A percentile compares a stretch with the other conserved stretches of the same genome.
Evolutionary conservation across 2,329 filamentous ascomycete genomes (phyloP).

Genomic region (Fusarium nanum): DNA sequence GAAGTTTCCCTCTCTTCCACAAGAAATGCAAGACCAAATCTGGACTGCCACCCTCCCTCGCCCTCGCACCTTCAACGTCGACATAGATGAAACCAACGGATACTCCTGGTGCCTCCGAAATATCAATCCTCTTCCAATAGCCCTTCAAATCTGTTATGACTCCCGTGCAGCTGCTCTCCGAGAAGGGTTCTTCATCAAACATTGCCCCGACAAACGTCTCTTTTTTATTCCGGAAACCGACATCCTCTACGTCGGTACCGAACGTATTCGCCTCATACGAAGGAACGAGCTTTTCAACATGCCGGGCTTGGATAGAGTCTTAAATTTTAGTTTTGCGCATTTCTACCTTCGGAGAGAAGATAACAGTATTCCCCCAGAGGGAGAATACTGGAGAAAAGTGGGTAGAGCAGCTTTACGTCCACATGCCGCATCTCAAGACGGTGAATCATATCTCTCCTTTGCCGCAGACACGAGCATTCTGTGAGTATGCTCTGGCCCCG

Average conservation of each 20-base stretch:
- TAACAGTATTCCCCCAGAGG: too few species aligned
- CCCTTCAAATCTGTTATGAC: slow-evolving; percentile 43
- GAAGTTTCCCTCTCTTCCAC: slow-evolving; percentile 29
- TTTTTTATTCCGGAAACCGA: slow-evolving; percentile 47
- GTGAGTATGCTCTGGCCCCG: not conserved
- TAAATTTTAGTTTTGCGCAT: slow-evolving; percentile 49
- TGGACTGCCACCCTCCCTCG: slow-evolving; percentile 47
- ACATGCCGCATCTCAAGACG: slow-evolving; percentile 41
- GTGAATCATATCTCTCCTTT: slow-evolving; percentile 48
- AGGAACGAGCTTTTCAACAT: too few species aligned
- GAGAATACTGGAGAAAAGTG: slow-evolving; percentile 38
- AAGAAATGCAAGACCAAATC: slow-evolving; percentile 47
- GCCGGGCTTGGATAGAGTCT: slow-evolving; percentile 41
- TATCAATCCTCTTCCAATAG: slow-evolving; percentile 32
- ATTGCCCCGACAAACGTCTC: slow-evolving; percentile 18
- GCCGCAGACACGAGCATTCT: fast-evolving
- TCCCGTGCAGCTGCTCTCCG: slow-evolving; percentile 45
- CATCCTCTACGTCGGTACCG: slow-evolving; percentile 49
- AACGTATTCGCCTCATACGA: too few species aligned
- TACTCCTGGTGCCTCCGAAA: slow-evolving; percentile 29
- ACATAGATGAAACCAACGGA: too few species aligned
- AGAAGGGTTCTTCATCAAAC: slow-evolving; percentile 45
- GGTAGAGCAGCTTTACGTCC: too few species aligned
- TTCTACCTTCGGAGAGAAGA: slow-evolving; percentile 28
- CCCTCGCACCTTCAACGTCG: slow-evolving; percentile 48